Conservation (phyloP, 2,329 filamentous ascomycete genomes). For the Pseudocercospora musae region DNA sequence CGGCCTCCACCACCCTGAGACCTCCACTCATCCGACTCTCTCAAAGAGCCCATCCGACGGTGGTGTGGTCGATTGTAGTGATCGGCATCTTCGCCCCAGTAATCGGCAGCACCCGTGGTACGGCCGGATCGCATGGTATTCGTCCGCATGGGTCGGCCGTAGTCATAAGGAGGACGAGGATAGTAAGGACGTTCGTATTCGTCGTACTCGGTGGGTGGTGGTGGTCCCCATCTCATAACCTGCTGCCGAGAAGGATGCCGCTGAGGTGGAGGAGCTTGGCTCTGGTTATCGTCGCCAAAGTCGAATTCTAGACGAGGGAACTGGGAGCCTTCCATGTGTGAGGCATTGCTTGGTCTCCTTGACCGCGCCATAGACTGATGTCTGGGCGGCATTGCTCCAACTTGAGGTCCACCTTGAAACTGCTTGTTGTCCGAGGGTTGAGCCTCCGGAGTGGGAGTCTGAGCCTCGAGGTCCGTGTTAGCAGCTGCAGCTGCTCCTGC, state of each 20-base stretch:
- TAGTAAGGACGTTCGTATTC: slow-evolving; percentile 24
- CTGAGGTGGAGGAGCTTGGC: slow-evolving; percentile 16
- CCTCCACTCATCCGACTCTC: slow-evolving; percentile 25
- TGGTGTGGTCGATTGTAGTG: slow-evolving; percentile 29
- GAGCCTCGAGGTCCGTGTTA: not conserved
- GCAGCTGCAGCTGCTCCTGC: not conserved
- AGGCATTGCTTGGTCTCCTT: slow-evolving; percentile 16
- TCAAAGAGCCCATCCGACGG: slow-evolving; percentile 19
- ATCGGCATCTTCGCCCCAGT: slow-evolving; percentile 25
- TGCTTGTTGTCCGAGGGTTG: not conserved
- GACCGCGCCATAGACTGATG: not conserved
- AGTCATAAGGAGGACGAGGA: slow-evolving; percentile 27
- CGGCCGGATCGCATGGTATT: slow-evolving; percentile 4
- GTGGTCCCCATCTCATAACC: slow-evolving; percentile 26
- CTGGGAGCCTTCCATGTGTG: slow-evolving; percentile 14
- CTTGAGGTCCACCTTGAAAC: not conserved
- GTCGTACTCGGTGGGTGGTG: slow-evolving; percentile 23
- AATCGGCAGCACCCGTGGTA: slow-evolving; percentile 14
- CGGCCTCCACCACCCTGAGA: slow-evolving; percentile 15
- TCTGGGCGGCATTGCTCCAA: not conserved
- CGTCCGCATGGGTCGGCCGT: slow-evolving; percentile 19
- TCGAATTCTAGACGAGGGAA: slow-evolving; percentile 23
- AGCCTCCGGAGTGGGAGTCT: slow-evolving; percentile 1
- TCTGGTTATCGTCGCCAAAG: slow-evolving; percentile 14
- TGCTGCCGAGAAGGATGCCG: slow-evolving; percentile 26